Base-by-base conservation (phyloP, 2,329 filamentous ascomycete genomes). In the Aspergillus brunneoviolaceus region DNA sequence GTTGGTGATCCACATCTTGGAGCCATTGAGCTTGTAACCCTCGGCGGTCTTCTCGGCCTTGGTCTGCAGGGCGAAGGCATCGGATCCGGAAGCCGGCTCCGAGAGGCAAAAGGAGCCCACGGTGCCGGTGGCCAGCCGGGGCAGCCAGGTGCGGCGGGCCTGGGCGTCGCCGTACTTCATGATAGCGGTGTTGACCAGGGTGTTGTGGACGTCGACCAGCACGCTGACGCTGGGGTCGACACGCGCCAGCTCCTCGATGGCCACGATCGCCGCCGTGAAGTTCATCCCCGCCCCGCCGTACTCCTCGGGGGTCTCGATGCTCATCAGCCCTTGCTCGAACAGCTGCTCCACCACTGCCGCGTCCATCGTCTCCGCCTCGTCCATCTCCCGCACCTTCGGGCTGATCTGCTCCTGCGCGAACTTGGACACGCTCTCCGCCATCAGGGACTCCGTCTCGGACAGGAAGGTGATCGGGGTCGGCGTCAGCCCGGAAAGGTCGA, bases 1-100 rank as follows among this genome's bases (percentile, higher is more conserved):
- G 84, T 99, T 99, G 65, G 95, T 99, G 79, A 99, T 99, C 95
- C 95, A 99, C 95, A 99, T 99, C 86, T 99, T 99, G 77, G 87
- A 88, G 53, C 95, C 95, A 62, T 87, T 90, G 77, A 99, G 90
- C 78, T 84, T 88, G 82, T 94, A 99, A 35, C 94, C 92, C 65
- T 87, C 85, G 23, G 87, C 83, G 0, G 91, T 95, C 82, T 93
- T 91, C 60, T 86, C 88, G 49, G 95, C 95, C 76, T 91, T 93
- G 59, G 95, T 98, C 67, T 92, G 89, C 65, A 99, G 84, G 1
- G 96, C 96, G 73, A 99, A 99, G 47, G 95, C 95, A 74, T 99
- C 95, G 0, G 92, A 96, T 23, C 95, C 95, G 23, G 92, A 96
- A 1, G 90, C 89, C 5, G 93, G 93, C 81, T 97, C 93, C 7